Conservation (phyloP, 2,329 filamentous ascomycete species). For the Pseudogymnoascus sp. region DNA sequence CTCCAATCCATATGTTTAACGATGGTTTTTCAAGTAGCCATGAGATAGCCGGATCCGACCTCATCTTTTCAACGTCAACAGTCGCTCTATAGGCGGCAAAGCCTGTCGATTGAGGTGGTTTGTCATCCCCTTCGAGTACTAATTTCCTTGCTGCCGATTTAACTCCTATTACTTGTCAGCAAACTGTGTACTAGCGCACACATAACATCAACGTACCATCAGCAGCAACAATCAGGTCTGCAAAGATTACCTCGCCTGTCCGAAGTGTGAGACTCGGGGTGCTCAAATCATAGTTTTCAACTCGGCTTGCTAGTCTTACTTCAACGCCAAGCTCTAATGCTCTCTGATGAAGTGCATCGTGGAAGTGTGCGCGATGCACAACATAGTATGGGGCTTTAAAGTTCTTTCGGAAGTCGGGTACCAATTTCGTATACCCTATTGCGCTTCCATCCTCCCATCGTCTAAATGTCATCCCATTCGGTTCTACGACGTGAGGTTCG, state of each 20-base stretch:
- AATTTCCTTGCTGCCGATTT: conserved; percentile 25
- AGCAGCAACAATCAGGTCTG: conserved; percentile 31
- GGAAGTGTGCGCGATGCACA: conserved; percentile 29
- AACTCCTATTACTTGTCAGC: conserved; percentile 18
- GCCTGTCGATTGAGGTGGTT: conserved; percentile 27
- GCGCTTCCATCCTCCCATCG: conserved; percentile 28
- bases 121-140: conserved; percentile 20
- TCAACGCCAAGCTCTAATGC: conserved; percentile 24
- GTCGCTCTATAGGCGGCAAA: conserved; percentile 36
- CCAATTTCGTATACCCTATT: conserved; percentile 29
- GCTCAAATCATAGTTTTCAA: conserved; percentile 19
- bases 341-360: conserved; percentile 22
- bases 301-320: conserved; percentile 18
- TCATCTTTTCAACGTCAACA: conserved; percentile 32
- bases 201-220: conserved; percentile 24
- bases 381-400: conserved; percentile 28
- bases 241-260: conserved; percentile 20
- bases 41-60: conserved; percentile 27
- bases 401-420: conserved; percentile 24
- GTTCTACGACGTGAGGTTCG: conserved; percentile 23
- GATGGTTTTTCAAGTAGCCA: conserved; percentile 33
- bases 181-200: background rate
- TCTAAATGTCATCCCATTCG: conserved; percentile 28
- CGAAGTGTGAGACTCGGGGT: conserved; percentile 18
- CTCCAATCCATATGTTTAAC: conserved; percentile 33